Conservation (phyloP, 495 filamentous ascomycete species). For the Neurospora pannonica region DNA sequence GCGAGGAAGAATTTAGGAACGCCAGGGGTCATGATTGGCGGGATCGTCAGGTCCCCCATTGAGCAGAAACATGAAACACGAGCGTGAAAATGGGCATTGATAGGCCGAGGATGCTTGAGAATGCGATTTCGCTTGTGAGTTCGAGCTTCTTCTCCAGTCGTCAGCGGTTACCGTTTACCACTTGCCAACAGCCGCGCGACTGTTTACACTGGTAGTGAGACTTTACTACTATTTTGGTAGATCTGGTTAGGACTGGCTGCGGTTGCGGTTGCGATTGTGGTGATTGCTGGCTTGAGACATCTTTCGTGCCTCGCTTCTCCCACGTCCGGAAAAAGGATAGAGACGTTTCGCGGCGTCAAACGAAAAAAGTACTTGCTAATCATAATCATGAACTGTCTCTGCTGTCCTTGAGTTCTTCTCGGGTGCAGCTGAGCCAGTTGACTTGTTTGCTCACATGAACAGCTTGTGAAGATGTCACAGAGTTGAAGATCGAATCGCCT, state of each 20-base stretch:
- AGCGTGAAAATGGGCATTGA: background rate
- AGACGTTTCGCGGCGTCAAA: background rate
- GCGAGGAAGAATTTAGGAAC: background rate
- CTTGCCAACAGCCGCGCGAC: constrained; percentile 1
- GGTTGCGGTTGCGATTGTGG: background rate
- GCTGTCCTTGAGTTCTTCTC: background rate
- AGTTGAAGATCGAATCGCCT: background rate
- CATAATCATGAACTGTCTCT: background rate
- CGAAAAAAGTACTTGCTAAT: background rate
- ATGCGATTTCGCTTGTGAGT: background rate
- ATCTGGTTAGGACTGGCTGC: background rate
- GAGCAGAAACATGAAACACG: background rate
- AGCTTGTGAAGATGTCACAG: background rate
- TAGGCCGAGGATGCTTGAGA: background rate
- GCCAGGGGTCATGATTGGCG: background rate
- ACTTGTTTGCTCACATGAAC: background rate
- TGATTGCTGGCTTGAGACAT: background rate
- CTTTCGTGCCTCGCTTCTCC: background rate
- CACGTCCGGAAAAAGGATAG: background rate
- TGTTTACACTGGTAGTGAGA: background rate
- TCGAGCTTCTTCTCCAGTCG: no score
- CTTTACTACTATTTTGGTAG: background rate
- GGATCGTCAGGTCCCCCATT: background rate
- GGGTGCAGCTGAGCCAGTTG: background rate
- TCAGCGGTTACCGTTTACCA: background rate